phyloP scores from a whole-genome alignment of 208 protist genomes.

The Leptomonas seymouri region DNA sequence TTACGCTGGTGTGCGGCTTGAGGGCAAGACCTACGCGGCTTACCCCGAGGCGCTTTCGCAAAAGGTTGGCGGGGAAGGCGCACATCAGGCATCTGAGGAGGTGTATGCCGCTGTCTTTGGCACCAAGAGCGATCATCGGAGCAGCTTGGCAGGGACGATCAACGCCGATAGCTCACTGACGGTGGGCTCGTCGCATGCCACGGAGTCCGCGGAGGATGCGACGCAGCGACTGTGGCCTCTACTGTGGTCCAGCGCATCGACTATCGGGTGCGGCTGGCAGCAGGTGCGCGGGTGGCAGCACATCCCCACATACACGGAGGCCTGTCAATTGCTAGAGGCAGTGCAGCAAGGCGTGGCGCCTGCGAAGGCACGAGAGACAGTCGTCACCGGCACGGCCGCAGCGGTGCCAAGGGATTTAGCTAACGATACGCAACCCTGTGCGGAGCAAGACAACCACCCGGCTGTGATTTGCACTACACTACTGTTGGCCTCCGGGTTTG shows the following conservation, averaged over 20 bases:
- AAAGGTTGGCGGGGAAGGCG: not conserved
- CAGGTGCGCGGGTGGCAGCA: slow-evolving; percentile 36
- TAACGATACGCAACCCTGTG: not conserved
- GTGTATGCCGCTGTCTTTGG: slow-evolving; percentile 3
- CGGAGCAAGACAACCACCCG: not conserved
- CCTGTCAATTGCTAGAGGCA: slow-evolving; percentile 3
- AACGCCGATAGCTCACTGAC: not conserved
- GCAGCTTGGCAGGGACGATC: not conserved
- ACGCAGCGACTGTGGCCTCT: slow-evolving; percentile 60
- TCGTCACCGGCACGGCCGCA: not conserved
- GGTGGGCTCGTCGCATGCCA: slow-evolving; percentile 23
- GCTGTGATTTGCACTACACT: slow-evolving; percentile 58
- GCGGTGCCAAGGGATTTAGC: not conserved
- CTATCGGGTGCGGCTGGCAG: slow-evolving; percentile 75
- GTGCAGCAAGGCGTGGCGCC: not conserved
- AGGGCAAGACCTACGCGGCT: slow-evolving; percentile 25
- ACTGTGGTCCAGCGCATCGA: slow-evolving; percentile 62
- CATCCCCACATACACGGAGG: slow-evolving; percentile 30
- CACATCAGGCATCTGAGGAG: not conserved
- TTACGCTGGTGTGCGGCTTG: slow-evolving; percentile 27
- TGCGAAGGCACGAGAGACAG: too few relatives aligned
- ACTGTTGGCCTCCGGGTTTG: slow-evolving; percentile 73
- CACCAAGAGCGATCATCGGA: not conserved
- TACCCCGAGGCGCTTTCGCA: not conserved
- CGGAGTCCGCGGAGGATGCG: slow-evolving; percentile 27